A percentile compares a stretch with the other conserved stretches of the same genome.
phyloP scores from a whole-genome alignment of 768 basidiomycete genomes.

The Suillus placidus region DNA sequence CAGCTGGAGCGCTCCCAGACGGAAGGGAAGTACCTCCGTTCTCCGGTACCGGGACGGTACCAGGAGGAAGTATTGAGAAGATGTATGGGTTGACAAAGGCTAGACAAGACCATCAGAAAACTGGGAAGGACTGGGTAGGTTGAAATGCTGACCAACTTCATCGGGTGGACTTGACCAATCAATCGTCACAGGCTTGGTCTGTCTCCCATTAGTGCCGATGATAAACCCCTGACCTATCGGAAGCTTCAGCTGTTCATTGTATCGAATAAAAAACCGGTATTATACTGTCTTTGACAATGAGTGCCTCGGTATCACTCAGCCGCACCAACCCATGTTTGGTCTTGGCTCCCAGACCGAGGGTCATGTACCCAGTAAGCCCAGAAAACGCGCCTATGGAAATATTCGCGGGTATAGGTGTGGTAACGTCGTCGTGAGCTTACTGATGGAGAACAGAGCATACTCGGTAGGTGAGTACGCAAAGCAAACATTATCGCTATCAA shows the following conservation, averaged over 20 bases:
- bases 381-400: constrained; percentile 74
- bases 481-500: constrained; percentile 60
- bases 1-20: constrained; percentile 28
- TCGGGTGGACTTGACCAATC: constrained; percentile 84
- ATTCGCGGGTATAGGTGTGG: constrained; percentile 42
- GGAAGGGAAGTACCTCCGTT: constrained; percentile 24
- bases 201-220: constrained; percentile 60
- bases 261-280: constrained; percentile 12
- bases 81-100: constrained; percentile 80
- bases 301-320: constrained; percentile 60
- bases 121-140: constrained; percentile 66
- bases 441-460: constrained; percentile 68
- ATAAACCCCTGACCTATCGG: constrained; percentile 67
- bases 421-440: constrained; percentile 61
- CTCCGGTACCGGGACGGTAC: constrained; percentile 48
- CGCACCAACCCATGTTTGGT: constrained; percentile 63
- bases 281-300: constrained; percentile 82
- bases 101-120: constrained; percentile 46
- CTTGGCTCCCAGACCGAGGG: constrained; percentile 74
- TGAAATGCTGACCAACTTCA: constrained; percentile 59
- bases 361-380: constrained; percentile 85
- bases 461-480: constrained; percentile 78
- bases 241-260: constrained; percentile 7
- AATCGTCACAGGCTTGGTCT: constrained; percentile 51
- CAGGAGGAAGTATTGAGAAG: constrained; percentile 72